Percentiles rank a stretch among this genome's conserved stretches.
These are phyloP conservation scores for Komagataella pseudopastoris DNA, from an alignment of 805 yeast species.

Conservation along the genomic window DNA sequence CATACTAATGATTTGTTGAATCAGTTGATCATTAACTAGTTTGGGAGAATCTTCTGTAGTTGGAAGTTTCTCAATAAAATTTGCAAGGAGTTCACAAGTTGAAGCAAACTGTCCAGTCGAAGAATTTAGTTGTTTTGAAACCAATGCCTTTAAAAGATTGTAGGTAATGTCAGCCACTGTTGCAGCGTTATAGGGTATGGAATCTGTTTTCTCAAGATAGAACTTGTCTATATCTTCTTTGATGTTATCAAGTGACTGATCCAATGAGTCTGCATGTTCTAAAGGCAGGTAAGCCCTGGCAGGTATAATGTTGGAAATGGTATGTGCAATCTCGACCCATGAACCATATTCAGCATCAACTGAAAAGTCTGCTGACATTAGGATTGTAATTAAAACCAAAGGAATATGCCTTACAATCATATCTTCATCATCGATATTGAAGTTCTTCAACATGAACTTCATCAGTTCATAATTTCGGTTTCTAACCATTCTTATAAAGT, in stretches of 20 bases:
- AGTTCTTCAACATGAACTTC: slow-evolving; percentile 44
- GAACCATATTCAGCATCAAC: slow-evolving; percentile 6
- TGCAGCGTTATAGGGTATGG: not conserved
- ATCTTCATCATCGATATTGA: slow-evolving; percentile 78
- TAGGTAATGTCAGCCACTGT: not conserved
- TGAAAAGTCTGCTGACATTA: slow-evolving; percentile 12
- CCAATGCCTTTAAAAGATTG: not conserved
- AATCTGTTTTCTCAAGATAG: not conserved
- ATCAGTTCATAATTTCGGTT: slow-evolving; percentile 31
- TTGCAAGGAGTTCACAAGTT: not conserved
- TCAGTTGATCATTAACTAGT: not conserved
- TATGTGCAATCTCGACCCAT: slow-evolving; percentile 28
- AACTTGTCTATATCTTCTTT: slow-evolving; percentile 6
- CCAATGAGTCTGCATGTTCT: slow-evolving; percentile 21
- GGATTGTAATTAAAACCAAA: slow-evolving; percentile 36
- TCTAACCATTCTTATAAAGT: slow-evolving; percentile 31
- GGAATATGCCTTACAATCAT: slow-evolving; percentile 72
- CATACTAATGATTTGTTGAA: not conserved
- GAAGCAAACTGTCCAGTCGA: not conserved
- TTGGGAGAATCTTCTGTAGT: not conserved
- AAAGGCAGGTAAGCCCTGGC: slow-evolving; percentile 48
- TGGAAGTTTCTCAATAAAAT: not conserved
- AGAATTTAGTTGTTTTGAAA: not conserved
- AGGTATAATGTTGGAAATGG: slow-evolving; percentile 43
- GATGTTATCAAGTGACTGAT: slow-evolving; percentile 3